These are phyloP conservation scores for Yamagishiella unicocca DNA, from an alignment of 139 green algal species.

Conservation along the genomic window DNA sequence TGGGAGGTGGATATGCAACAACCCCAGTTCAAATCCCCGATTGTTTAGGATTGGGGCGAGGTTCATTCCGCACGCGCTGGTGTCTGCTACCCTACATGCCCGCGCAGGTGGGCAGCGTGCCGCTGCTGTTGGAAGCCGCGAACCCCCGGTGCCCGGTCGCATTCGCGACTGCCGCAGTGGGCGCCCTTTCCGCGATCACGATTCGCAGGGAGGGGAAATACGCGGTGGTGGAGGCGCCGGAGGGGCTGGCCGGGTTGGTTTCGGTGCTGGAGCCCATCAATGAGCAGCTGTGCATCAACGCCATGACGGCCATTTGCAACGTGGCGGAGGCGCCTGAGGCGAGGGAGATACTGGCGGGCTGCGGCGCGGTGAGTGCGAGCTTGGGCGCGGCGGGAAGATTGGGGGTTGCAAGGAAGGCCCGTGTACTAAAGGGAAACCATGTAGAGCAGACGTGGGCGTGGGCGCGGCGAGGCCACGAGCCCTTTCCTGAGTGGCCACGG, in stretches of 20 bases:
- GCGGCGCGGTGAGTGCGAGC: conserved; percentile 44
- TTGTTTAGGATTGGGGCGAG: too few relatives aligned
- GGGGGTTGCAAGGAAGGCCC: too few relatives aligned
- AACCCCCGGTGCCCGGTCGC: background rate
- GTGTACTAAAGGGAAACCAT: too few relatives aligned
- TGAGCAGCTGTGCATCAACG: conserved; percentile 49
- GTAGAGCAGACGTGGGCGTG: too few relatives aligned
- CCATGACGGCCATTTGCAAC: conserved; percentile 44
- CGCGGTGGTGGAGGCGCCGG: conserved; percentile 52
- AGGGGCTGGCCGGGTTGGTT: conserved; percentile 16
- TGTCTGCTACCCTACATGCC: background rate
- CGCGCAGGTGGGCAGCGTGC: conserved; percentile 43
- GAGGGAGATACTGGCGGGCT: conserved; percentile 22
- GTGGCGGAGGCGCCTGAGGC: conserved; percentile 51
- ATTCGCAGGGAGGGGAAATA: conserved; percentile 65
- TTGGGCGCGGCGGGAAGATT: too few relatives aligned
- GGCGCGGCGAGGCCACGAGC: too few relatives aligned
- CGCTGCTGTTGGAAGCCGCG: conserved; percentile 41
- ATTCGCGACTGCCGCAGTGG: conserved; percentile 52
- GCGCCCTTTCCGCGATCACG: conserved; percentile 61
- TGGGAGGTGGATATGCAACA: too few relatives aligned
- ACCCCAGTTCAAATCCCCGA: too few relatives aligned
- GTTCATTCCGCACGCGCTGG: background rate
- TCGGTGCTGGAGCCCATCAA: conserved; percentile 23
- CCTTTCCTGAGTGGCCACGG: too few relatives aligned